These are phyloP conservation scores for Chara braunii DNA, from an alignment of 139 green algal genomes.

Conservation along the genomic window DNA sequence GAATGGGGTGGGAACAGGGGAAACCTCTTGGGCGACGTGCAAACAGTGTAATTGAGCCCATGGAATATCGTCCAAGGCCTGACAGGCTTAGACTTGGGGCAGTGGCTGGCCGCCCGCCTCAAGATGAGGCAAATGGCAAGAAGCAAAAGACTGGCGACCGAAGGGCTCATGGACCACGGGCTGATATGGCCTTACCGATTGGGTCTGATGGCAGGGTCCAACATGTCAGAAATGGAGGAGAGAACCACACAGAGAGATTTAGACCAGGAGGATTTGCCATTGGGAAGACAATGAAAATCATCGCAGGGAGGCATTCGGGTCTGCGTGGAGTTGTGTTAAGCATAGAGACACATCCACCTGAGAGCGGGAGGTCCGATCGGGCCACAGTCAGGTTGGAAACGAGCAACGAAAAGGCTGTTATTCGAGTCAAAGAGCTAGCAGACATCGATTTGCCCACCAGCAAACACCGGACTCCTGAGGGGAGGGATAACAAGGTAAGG, in stretches of 20 bases:
- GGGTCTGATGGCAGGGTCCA: conserved; percentile 36
- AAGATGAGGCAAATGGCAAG: conserved; percentile 6
- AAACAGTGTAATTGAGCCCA: conserved; percentile 28
- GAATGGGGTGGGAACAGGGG: conserved; percentile 46
- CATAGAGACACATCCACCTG: background rate
- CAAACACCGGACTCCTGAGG: no score
- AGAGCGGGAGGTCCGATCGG: conserved; percentile 20
- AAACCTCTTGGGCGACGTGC: conserved; percentile 46
- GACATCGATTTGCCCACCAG: conserved; percentile 39
- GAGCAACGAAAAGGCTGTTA: conserved; percentile 34
- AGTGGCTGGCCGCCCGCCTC: background rate
- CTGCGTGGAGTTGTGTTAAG: conserved; percentile 27
- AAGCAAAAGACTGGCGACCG: conserved; percentile 46
- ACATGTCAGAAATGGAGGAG: conserved; percentile 41
- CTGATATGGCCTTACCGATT: conserved; percentile 27
- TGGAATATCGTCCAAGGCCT: conserved; percentile 45
- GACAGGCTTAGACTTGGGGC: conserved; percentile 47
- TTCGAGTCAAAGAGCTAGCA: conserved; percentile 32
- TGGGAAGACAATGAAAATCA: conserved; percentile 46
- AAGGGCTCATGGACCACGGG: conserved; percentile 25
- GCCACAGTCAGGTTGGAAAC: conserved; percentile 32
- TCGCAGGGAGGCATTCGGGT: conserved; percentile 39
- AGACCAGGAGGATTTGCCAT: conserved; percentile 16
- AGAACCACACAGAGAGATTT: conserved; percentile 49
- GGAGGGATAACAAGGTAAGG: background rate